Conservation (phyloP, 2,329 filamentous ascomycete species). For the Hawksworthiomyces lignivorus region DNA sequence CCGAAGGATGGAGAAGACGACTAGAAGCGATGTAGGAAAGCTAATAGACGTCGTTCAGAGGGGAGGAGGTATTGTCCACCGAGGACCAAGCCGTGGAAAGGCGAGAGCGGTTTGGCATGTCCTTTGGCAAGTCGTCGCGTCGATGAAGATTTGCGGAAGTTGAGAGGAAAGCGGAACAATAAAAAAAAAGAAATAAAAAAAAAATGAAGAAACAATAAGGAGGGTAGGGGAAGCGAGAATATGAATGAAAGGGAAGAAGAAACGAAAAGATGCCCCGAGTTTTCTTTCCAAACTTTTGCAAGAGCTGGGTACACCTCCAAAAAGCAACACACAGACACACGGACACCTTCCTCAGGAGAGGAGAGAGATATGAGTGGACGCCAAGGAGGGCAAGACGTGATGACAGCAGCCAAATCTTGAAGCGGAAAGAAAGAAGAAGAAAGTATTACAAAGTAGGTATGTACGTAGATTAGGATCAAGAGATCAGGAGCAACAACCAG, state of each 20-base stretch:
- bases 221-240: not conserved
- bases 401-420: too few relatives aligned
- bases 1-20: too few relatives aligned
- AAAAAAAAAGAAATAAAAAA: not conserved
- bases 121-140: too few relatives aligned
- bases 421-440: too few relatives aligned
- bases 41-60: too few relatives aligned
- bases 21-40: too few relatives aligned
- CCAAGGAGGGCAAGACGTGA: not conserved
- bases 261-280: too few relatives aligned
- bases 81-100: not conserved
- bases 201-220: not conserved
- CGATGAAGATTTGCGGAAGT: too few relatives aligned
- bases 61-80: too few relatives aligned
- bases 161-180: not conserved
- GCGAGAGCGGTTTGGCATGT: not conserved
- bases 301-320: slow-evolving; percentile 2
- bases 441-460: too few relatives aligned
- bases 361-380: slow-evolving; percentile 2
- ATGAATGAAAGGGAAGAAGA: not conserved
- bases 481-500: too few relatives aligned
- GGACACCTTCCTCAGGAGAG: slow-evolving; percentile 1
- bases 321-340: slow-evolving; percentile 8
- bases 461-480: too few relatives aligned
- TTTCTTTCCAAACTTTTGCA: not conserved